Evolutionary conservation across 2,329 filamentous ascomycete species (phyloP).

Genomic region (Geosmithia morbida): DNA sequence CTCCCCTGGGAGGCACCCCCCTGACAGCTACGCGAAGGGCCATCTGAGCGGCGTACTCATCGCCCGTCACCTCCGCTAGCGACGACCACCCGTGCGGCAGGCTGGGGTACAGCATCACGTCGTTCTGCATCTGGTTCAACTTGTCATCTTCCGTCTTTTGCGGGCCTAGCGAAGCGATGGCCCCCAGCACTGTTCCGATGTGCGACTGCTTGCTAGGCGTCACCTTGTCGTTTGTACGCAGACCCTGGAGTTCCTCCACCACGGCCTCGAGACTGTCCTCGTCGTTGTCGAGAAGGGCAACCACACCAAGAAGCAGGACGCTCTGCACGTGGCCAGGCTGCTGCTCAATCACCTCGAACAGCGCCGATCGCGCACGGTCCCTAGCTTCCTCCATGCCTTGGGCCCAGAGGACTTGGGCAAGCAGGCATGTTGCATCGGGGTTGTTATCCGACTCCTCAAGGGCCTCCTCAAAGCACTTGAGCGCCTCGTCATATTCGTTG

Average conservation of each 20-base stretch:
- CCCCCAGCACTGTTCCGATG: conserved; percentile 62
- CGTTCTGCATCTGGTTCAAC: conserved; percentile 52
- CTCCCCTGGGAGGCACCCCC: conserved; percentile 58
- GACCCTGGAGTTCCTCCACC: conserved; percentile 55
- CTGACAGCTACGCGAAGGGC: conserved; percentile 65
- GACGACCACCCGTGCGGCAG: conserved; percentile 71
- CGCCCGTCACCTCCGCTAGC: conserved; percentile 45
- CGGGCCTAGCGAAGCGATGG: conserved; percentile 48
- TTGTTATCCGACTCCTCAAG: conserved; percentile 62
- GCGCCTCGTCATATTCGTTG: conserved; percentile 50
- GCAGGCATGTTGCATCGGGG: conserved; percentile 72
- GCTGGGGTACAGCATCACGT: conserved; percentile 69
- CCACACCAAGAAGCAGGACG: conserved; percentile 67
- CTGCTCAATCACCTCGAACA: conserved; percentile 68
- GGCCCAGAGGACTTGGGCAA: conserved; percentile 89
- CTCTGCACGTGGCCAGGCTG: conserved; percentile 65
- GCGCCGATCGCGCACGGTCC: conserved; percentile 59
- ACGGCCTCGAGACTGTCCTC: conserved; percentile 70
- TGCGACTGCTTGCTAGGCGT: conserved; percentile 48
- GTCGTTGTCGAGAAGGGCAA: conserved; percentile 71
- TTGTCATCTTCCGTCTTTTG: conserved; percentile 32
- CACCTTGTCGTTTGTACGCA: conserved; percentile 55
- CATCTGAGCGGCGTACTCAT: conserved; percentile 53
- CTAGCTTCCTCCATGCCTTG: conserved; percentile 63
- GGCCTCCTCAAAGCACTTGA: conserved; percentile 67